Percentiles rank a stretch among this genome's conserved stretches.
phyloP scores from a whole-genome alignment of 495 filamentous ascomycete species.

The Trichoderma asperelloides region DNA sequence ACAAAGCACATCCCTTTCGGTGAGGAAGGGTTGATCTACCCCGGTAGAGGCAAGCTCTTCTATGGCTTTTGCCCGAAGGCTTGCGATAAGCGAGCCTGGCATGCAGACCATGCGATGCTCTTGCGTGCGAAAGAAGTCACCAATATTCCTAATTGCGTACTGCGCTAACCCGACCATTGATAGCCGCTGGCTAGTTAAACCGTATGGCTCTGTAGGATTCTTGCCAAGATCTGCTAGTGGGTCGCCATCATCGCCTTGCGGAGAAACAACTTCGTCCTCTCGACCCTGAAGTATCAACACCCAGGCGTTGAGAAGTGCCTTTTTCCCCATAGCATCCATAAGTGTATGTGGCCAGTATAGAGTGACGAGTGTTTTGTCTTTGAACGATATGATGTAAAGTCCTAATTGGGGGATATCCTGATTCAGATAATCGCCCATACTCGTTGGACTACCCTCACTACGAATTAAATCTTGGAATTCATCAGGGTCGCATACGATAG shows the following conservation, averaged over 20 bases:
- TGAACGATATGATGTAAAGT: background rate
- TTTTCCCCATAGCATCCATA: background rate
- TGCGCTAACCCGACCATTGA: background rate
- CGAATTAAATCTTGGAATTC: background rate
- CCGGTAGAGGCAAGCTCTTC: background rate
- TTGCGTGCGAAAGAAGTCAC: background rate
- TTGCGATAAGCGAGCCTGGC: background rate
- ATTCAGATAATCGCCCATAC: background rate
- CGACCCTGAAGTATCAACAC: background rate
- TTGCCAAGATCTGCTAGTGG: background rate
- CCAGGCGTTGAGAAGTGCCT: background rate
- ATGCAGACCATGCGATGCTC: background rate
- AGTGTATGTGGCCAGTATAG: background rate
- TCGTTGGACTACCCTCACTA: background rate
- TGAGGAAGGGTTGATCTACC: background rate
- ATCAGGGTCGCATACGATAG: background rate
- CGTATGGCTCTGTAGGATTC: background rate
- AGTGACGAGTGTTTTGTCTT: background rate
- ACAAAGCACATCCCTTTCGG: background rate
- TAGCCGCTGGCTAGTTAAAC: background rate
- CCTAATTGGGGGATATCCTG: background rate
- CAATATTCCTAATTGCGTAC: background rate
- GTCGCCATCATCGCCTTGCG: background rate
- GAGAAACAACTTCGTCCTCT: background rate
- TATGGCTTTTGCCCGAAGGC: background rate